Conservation (phyloP, 805 yeast species). For the Wickerhamiella brachini region DNA sequence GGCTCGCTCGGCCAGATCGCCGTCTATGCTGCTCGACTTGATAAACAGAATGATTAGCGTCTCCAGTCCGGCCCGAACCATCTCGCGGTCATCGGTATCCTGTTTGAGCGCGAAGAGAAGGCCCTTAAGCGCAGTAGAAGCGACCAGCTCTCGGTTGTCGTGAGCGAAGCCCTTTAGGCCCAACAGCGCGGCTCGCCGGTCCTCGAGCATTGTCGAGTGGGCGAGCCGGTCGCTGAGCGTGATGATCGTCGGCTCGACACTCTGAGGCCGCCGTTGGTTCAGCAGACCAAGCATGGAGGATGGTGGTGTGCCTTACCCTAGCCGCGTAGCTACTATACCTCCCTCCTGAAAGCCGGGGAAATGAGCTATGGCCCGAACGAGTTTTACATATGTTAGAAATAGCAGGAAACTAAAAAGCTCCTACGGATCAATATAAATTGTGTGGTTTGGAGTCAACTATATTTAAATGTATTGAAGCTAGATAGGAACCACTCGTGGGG, state of each 20-base stretch:
- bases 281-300: constrained; percentile 26
- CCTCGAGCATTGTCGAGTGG: constrained; percentile 69
- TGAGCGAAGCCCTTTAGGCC: constrained; percentile 81
- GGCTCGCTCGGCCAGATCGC: constrained; percentile 66
- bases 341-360: neutral
- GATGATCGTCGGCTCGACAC: constrained; percentile 73
- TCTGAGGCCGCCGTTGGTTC: constrained; percentile 37
- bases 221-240: constrained; percentile 77
- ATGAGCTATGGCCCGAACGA: neutral
- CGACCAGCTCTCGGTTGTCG: constrained; percentile 78
- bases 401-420: too few relatives aligned
- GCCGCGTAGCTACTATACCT: too few relatives aligned
- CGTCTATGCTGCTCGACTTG: constrained; percentile 38
- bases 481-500: too few relatives aligned
- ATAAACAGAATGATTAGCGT: constrained; percentile 72
- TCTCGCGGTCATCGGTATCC: constrained; percentile 56
- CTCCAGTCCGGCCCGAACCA: constrained; percentile 70
- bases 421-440: too few relatives aligned
- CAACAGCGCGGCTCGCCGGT: constrained; percentile 80
- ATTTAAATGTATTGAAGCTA: too few relatives aligned
- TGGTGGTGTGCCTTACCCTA: neutral
- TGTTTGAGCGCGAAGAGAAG: constrained; percentile 49
- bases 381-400: neutral
- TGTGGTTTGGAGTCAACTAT: too few relatives aligned
- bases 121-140: constrained; percentile 72